phyloP scores from a whole-genome alignment of 73 alveolate species.

The Tetrahymena malaccensis region DNA sequence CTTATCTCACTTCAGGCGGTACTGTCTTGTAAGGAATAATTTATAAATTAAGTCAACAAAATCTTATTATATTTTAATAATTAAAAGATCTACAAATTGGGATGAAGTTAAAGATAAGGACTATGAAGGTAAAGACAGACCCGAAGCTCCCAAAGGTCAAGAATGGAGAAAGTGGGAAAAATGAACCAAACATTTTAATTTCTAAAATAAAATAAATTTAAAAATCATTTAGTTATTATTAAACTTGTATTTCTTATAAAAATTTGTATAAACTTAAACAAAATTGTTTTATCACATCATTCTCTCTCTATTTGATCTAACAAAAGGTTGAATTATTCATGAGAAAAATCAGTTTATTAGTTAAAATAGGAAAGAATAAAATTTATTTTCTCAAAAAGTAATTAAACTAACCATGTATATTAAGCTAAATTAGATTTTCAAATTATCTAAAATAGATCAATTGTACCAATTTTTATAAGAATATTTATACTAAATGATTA shows the following conservation, averaged over 20 bases:
- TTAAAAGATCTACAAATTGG: constrained; percentile 88
- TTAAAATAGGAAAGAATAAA: too few species aligned
- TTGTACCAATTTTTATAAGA: too few species aligned
- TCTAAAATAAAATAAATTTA: too few species aligned
- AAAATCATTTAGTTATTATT: not conserved
- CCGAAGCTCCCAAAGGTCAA: constrained; percentile 95
- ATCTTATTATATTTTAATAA: not conserved
- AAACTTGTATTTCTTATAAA: not conserved
- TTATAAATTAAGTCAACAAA: not conserved
- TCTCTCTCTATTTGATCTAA: too few species aligned
- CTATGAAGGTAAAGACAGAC: constrained; percentile 95
- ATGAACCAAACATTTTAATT: not conserved
- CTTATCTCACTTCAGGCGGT: constrained; percentile 81
- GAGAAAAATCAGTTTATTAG: too few species aligned
- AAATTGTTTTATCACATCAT: not conserved
- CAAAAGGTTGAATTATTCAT: too few species aligned
- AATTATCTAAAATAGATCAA: too few species aligned
- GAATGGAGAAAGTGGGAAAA: constrained; percentile 77
- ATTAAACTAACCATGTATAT: too few species aligned
- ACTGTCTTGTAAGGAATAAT: constrained; percentile 63
- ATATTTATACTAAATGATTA: too few species aligned
- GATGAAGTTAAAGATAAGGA: constrained; percentile 93
- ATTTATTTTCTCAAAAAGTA: too few species aligned
- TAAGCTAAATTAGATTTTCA: too few species aligned
- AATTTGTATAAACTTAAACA: not conserved